Evolutionary conservation across 2,329 filamentous ascomycete species (phyloP).

Genomic region (Westerdykella sp.): DNA sequence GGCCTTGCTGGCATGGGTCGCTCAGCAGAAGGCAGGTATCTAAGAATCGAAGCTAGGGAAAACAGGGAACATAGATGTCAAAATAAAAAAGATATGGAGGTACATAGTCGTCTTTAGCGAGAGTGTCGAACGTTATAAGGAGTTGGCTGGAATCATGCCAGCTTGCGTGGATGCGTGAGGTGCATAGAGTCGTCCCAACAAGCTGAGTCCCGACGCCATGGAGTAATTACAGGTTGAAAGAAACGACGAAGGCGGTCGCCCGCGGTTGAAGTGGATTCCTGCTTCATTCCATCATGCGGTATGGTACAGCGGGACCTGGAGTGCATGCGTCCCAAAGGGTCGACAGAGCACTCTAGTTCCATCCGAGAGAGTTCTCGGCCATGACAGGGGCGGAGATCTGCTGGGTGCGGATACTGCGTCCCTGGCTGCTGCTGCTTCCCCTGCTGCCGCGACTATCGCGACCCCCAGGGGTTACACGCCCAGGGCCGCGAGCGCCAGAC

Average conservation of each 20-base stretch:
- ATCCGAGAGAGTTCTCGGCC: slow-evolving; percentile 89
- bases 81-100: slow-evolving; percentile 23
- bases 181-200: slow-evolving; percentile 1
- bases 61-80: slow-evolving; percentile 24
- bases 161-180: slow-evolving; percentile 9
- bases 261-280: slow-evolving; percentile 3
- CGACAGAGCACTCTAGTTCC: slow-evolving; percentile 60
- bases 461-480: slow-evolving; percentile 30
- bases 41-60: slow-evolving; percentile 30
- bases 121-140: slow-evolving; percentile 29
- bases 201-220: slow-evolving; percentile 6
- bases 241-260: slow-evolving; percentile 1
- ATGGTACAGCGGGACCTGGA: slow-evolving; percentile 27
- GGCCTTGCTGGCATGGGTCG: slow-evolving; percentile 20
- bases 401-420: slow-evolving; percentile 57
- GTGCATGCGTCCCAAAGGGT: background rate
- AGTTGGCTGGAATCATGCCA: slow-evolving; percentile 7
- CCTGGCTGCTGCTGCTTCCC: slow-evolving; percentile 54
- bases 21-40: slow-evolving; percentile 36
- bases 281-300: slow-evolving; percentile 11
- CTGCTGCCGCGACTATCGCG: slow-evolving; percentile 39
- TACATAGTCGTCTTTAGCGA: slow-evolving; percentile 23
- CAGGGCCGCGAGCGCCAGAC: slow-evolving; percentile 37
- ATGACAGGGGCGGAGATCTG: slow-evolving; percentile 86
- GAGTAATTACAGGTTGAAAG: slow-evolving; percentile 18